phyloP scores from a whole-genome alignment of 2,329 filamentous ascomycete genomes.

The Mariannaea sp. region DNA sequence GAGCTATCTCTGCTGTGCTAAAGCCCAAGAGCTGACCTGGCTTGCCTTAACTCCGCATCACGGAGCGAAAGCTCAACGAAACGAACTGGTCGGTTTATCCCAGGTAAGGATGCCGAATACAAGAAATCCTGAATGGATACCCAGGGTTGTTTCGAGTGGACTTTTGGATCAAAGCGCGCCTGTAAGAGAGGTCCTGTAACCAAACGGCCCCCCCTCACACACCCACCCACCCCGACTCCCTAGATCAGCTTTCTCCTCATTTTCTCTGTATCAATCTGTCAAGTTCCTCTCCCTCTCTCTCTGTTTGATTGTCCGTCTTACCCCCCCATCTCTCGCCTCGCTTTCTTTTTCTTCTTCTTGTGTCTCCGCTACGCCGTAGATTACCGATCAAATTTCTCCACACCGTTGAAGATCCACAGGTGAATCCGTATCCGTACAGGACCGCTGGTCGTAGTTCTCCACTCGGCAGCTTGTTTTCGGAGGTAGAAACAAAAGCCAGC shows the following conservation, averaged over 20 bases:
- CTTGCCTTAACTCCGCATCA: background rate
- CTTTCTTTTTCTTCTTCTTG: too few species aligned
- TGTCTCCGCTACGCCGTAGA: too few species aligned
- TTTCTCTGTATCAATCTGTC: too few species aligned
- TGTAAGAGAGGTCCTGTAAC: too few species aligned
- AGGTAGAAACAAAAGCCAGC: background rate
- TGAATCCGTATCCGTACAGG: too few species aligned
- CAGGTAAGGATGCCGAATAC: conserved; percentile 5
- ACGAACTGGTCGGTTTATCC: background rate
- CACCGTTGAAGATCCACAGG: background rate
- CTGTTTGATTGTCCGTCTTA: too few species aligned
- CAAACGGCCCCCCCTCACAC: too few species aligned
- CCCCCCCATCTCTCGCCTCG: too few species aligned
- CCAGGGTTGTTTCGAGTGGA: background rate
- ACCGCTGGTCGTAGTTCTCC: background rate
- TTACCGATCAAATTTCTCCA: too few species aligned
- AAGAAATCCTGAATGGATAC: background rate
- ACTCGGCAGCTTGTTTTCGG: background rate
- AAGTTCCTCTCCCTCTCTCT: too few species aligned
- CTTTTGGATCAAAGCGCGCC: conserved; percentile 12
- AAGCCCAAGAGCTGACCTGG: too few species aligned
- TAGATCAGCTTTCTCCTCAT: background rate
- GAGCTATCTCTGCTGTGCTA: too few species aligned
- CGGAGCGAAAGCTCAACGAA: background rate
- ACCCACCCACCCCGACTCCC: background rate